A percentile compares a stretch with the other conserved stretches of the same genome.
These are phyloP conservation scores for Colletotrichum euphorbiae DNA, from an alignment of 2,329 filamentous ascomycete genomes.

Conservation along the genomic window DNA sequence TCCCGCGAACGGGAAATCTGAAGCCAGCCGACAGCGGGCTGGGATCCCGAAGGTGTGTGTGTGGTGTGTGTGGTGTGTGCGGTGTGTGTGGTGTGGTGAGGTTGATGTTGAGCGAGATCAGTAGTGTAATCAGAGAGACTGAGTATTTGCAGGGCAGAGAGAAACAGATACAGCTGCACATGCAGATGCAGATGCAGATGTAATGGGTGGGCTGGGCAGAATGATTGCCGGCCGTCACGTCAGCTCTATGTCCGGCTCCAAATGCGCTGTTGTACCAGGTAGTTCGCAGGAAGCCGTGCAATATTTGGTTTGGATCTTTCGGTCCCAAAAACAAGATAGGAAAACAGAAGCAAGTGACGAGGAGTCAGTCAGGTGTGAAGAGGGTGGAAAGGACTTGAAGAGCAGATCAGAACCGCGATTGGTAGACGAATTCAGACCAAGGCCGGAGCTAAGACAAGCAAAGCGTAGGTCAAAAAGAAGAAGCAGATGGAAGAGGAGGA, in stretches of 20 bases:
- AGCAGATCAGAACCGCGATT: neutral
- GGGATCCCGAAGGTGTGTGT: slow-evolving; percentile 32
- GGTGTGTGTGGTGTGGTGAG: slow-evolving; percentile 6
- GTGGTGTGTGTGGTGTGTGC: too few species aligned
- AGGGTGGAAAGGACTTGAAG: neutral
- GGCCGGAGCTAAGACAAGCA: neutral
- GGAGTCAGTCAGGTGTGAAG: neutral
- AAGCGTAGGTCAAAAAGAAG: neutral
- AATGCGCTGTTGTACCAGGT: neutral
- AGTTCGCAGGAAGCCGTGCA: slow-evolving; percentile 12
- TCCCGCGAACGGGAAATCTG: slow-evolving; percentile 14
- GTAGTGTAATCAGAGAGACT: neutral
- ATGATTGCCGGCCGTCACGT: slow-evolving; percentile 20
- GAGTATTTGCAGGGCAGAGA: neutral
- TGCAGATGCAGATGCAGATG: slow-evolving; percentile 20
- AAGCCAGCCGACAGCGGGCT: slow-evolving; percentile 23
- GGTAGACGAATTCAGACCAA: neutral
- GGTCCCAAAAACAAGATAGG: neutral
- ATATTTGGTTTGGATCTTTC: slow-evolving; percentile 5
- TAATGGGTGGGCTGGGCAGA: slow-evolving; percentile 4
- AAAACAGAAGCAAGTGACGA: too few species aligned
- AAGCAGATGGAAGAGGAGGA: slow-evolving; percentile 8
- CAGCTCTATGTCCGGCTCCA: slow-evolving; percentile 10
- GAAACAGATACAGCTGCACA: slow-evolving; percentile 9
- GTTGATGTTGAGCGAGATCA: neutral